These are phyloP conservation scores for Penicillium manginii DNA, from an alignment of 495 filamentous ascomycete species.

Conservation along the genomic window DNA sequence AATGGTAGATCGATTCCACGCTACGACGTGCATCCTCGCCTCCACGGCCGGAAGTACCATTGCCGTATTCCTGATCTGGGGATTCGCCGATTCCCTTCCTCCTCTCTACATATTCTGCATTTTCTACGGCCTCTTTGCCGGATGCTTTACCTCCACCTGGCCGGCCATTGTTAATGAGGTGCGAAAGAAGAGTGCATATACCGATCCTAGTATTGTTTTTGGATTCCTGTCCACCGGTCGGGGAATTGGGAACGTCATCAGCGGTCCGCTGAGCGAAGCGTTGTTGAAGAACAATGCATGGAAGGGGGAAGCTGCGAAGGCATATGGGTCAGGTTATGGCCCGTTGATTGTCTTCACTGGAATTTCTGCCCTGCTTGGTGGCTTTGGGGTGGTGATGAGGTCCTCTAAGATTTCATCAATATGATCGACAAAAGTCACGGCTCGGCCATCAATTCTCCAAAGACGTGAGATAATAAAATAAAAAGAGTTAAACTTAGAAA, in stretches of 20 bases:
- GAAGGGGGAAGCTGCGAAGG: conserved; percentile 26
- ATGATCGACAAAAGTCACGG: not conserved
- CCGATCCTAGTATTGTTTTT: conserved; percentile 58
- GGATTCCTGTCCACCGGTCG: conserved; percentile 59
- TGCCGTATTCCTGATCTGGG: conserved; percentile 69
- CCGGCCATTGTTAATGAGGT: conserved; percentile 59
- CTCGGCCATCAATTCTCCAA: too few species aligned
- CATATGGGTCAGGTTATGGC: conserved; percentile 47
- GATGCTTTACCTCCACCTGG: conserved; percentile 60
- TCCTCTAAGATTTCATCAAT: conserved; percentile 6
- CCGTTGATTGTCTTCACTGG: conserved; percentile 49
- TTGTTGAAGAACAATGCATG: conserved; percentile 39
- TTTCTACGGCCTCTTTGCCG: conserved; percentile 67
- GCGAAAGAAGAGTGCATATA: conserved; percentile 33
- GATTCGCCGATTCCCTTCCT: conserved; percentile 53
- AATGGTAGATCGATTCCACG: conserved; percentile 58
- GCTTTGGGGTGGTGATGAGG: conserved; percentile 35
- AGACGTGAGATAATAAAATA: too few species aligned
- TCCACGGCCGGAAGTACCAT: conserved; percentile 57
- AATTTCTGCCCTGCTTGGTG: conserved; percentile 45
- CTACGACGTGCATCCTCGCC: conserved; percentile 58
- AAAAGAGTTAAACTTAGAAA: too few species aligned
- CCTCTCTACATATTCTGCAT: conserved; percentile 62
- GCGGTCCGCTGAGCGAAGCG: conserved; percentile 60
- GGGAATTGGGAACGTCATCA: conserved; percentile 62